phyloP scores from a whole-genome alignment of 441 rosid species.

The Manihot esculenta region DNA sequence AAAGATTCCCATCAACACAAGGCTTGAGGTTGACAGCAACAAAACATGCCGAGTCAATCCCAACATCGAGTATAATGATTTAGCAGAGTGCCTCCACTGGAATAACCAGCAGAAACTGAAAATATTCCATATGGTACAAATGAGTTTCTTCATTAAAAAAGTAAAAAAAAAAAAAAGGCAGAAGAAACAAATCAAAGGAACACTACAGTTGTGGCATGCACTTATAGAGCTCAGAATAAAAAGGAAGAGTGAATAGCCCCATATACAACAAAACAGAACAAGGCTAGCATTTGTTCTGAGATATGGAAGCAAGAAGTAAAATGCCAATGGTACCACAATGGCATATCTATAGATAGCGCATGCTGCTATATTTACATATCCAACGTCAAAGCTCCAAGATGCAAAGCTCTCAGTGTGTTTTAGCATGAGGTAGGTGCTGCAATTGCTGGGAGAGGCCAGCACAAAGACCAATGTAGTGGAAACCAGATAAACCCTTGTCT shows the following conservation, averaged over 20 bases:
- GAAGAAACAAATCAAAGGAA: too few relatives aligned
- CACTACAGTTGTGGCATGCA: slow-evolving; percentile 1
- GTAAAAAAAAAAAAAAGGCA: not conserved
- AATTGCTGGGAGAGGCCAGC: slow-evolving; percentile 79
- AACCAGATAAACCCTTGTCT: slow-evolving; percentile 95
- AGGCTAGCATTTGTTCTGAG: slow-evolving; percentile 82
- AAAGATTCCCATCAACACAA: slow-evolving; percentile 39
- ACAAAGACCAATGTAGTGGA: slow-evolving; percentile 85
- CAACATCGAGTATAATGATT: slow-evolving; percentile 73
- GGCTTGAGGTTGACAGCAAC: slow-evolving; percentile 71
- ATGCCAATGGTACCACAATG: slow-evolving; percentile 72
- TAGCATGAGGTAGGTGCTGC: slow-evolving; percentile 79
- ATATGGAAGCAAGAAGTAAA: slow-evolving; percentile 77
- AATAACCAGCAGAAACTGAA: slow-evolving; percentile 77
- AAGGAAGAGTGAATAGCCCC: slow-evolving; percentile 94
- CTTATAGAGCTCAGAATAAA: slow-evolving; percentile 72
- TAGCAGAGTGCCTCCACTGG: slow-evolving; percentile 82
- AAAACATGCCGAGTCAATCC: slow-evolving; percentile 67
- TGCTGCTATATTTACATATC: slow-evolving; percentile 76
- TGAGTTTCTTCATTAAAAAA: slow-evolving; percentile 12
- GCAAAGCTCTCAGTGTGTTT: slow-evolving; percentile 44
- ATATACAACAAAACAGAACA: slow-evolving; percentile 82
- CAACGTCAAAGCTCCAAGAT: slow-evolving; percentile 86
- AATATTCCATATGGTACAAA: slow-evolving; percentile 1
- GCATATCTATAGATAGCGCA: slow-evolving; percentile 65